A percentile compares a stretch with the other conserved stretches of the same genome.
Evolutionary conservation across 2,329 filamentous ascomycete species (phyloP).

Genomic region (Fusarium sambucinum): DNA sequence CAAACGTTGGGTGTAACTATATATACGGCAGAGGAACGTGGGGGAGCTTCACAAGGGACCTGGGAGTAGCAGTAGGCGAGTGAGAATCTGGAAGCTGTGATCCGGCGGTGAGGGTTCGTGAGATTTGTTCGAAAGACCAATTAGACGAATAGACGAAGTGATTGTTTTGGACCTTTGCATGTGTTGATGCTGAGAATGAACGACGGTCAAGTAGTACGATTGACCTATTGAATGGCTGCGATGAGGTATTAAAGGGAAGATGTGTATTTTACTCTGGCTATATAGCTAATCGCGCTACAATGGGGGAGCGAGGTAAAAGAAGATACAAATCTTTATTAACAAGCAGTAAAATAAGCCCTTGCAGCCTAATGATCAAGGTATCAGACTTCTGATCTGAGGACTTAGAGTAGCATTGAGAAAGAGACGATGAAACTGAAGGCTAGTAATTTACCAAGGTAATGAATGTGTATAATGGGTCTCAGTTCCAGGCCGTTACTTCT

Average conservation of each 20-base stretch:
- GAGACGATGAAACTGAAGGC: too few species aligned
- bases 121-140: conserved; percentile 17
- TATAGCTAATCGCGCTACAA: background rate
- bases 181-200: conserved; percentile 21
- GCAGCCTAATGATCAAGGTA: too few species aligned
- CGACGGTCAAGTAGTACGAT: background rate
- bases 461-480: too few species aligned
- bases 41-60: conserved; percentile 19
- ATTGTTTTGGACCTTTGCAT: conserved; percentile 7
- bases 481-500: too few species aligned
- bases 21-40: conserved; percentile 23
- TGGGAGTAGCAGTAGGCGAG: conserved; percentile 9
- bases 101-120: conserved; percentile 25
- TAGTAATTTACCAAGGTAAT: too few species aligned
- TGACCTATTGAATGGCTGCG: background rate
- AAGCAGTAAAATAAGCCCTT: too few species aligned
- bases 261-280: background rate
- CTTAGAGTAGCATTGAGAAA: too few species aligned
- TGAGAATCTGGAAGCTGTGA: background rate
- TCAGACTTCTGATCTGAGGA: too few species aligned
- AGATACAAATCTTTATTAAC: too few species aligned
- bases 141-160: conserved; percentile 1
- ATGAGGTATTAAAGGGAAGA: background rate
- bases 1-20: conserved; percentile 27
- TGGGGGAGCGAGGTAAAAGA: background rate